phyloP scores from a whole-genome alignment of 2,329 filamentous ascomycete species.

The Curvularia sp. region DNA sequence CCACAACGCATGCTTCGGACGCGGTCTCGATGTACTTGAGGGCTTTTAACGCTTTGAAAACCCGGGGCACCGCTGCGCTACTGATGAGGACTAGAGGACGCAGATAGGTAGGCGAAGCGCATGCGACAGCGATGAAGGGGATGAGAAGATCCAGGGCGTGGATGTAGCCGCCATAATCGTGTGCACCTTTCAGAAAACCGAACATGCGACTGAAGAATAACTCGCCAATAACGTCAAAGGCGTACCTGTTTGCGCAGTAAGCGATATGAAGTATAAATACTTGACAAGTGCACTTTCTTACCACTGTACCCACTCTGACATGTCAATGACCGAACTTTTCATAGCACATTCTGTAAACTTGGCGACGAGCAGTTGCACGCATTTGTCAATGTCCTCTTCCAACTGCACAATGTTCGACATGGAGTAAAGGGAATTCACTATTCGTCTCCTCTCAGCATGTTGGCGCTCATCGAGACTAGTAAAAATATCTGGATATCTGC shows the following conservation, averaged over 20 bases:
- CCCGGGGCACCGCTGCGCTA: not conserved
- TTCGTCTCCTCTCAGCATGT: slow-evolving; percentile 11
- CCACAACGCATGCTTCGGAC: not conserved
- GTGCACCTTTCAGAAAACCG: not conserved
- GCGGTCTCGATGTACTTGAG: slow-evolving; percentile 5
- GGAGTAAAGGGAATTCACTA: slow-evolving; percentile 16
- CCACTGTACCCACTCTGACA: slow-evolving; percentile 10
- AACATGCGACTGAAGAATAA: slow-evolving; percentile 19
- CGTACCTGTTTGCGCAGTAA: slow-evolving; percentile 8
- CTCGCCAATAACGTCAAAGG: slow-evolving; percentile 16
- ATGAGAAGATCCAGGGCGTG: not conserved
- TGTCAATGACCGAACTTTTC: not conserved
- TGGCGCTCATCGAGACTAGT: slow-evolving; percentile 11
- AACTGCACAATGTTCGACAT: slow-evolving; percentile 10
- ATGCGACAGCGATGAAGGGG: not conserved
- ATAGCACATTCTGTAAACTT: not conserved
- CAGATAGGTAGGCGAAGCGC: not conserved
- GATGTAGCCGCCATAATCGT: slow-evolving; percentile 5
- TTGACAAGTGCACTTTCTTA: not conserved
- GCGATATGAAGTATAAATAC: not conserved
- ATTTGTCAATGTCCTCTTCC: slow-evolving; percentile 9
- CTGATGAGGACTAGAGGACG: not conserved
- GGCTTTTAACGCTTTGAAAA: not conserved
- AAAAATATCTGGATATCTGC: slow-evolving; percentile 12
- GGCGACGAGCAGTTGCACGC: not conserved